Conservation (phyloP, 306 rosid genomes). For the Oemleria cerasiformis region DNA sequence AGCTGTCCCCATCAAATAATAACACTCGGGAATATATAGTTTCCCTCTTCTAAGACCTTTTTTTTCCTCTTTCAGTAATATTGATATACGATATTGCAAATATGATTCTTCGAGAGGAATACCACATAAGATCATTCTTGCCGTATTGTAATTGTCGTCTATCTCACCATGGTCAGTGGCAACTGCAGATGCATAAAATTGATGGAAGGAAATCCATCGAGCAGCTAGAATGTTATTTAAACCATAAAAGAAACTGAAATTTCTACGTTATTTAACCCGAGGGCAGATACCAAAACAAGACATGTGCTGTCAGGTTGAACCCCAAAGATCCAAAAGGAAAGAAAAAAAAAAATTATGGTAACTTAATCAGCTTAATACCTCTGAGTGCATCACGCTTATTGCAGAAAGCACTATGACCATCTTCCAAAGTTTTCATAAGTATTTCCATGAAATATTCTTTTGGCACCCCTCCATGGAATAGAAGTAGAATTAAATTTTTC, state of each 20-base stretch:
- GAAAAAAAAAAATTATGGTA: background rate
- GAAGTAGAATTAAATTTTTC: constrained; percentile 53
- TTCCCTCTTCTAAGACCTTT: constrained; percentile 49
- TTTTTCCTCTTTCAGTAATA: constrained; percentile 41
- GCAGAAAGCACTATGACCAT: constrained; percentile 35
- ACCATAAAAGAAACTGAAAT: background rate
- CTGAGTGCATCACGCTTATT: constrained; percentile 57
- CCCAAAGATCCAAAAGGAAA: no score
- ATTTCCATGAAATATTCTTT: constrained; percentile 52
- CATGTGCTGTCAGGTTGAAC: no score
- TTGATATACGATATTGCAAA: constrained; percentile 45
- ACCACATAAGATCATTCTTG: constrained; percentile 62
- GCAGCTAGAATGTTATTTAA: background rate
- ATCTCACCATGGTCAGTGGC: constrained; percentile 43
- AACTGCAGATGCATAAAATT: constrained; percentile 35
- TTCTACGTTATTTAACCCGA: background rate
- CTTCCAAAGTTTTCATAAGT: constrained; percentile 44
- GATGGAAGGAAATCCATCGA: background rate
- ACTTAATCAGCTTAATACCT: constrained; percentile 34
- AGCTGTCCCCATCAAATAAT: constrained; percentile 73
- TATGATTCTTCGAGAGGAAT: constrained; percentile 74
- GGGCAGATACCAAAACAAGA: background rate
- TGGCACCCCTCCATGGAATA: constrained; percentile 81
- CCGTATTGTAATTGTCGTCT: constrained; percentile 44
- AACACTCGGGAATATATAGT: constrained; percentile 44